A percentile compares a stretch with the other conserved stretches of the same genome.
phyloP scores from a whole-genome alignment of 179 eudicot species.

The Gypsophila paniculata region DNA sequence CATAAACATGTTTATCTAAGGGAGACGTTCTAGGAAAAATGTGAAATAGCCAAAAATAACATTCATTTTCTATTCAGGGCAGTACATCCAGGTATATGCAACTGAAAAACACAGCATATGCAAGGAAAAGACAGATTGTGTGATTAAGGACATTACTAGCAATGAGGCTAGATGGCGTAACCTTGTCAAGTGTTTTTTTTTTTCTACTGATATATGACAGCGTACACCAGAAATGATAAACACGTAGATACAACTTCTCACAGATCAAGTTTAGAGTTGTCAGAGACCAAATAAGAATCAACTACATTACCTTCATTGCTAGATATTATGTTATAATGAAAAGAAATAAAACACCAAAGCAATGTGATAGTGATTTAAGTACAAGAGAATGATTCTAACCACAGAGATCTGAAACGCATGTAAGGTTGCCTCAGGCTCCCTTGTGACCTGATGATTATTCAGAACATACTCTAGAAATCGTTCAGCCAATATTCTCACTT shows the following conservation, averaged over 20 bases:
- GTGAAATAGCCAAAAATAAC: neutral
- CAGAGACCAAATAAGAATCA: neutral
- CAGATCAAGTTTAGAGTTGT: neutral
- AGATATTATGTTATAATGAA: neutral
- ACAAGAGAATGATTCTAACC: slow-evolving; percentile 46
- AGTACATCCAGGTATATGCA: neutral
- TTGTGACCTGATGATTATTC: slow-evolving; percentile 55
- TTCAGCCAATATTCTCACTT: slow-evolving; percentile 44
- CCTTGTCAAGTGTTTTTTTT: neutral
- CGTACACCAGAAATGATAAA: neutral
- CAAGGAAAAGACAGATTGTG: too few relatives aligned
- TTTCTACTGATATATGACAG: neutral
- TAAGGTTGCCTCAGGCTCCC: slow-evolving; percentile 50
- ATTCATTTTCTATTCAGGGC: neutral
- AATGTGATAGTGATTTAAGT: slow-evolving; percentile 14
- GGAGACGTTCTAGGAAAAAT: neutral
- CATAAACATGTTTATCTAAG: neutral
- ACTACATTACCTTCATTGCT: neutral
- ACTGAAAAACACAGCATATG: neutral
- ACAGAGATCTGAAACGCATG: slow-evolving; percentile 85
- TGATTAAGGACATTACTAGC: too few relatives aligned
- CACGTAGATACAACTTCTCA: neutral
- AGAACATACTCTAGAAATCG: slow-evolving; percentile 63
- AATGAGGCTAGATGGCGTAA: neutral
- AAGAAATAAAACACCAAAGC: neutral